phyloP scores from a whole-genome alignment of 208 protist genomes.

The Porcisia deanei region DNA sequence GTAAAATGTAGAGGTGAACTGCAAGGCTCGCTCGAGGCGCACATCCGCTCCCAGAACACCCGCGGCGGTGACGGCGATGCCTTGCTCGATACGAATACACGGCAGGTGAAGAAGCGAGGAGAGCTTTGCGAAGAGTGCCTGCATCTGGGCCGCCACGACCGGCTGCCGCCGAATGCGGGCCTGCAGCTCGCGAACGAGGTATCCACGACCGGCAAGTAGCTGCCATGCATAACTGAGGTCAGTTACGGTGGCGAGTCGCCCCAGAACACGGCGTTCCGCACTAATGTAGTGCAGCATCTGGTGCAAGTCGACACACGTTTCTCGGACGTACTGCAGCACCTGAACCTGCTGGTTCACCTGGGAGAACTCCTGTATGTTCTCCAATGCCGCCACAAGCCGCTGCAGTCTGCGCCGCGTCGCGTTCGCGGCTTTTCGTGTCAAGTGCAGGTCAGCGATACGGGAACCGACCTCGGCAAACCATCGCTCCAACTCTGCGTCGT shows the following conservation, averaged over 20 bases:
- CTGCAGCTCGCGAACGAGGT: slow-evolving; percentile 94
- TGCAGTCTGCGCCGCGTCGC: slow-evolving; percentile 94
- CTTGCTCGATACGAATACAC: slow-evolving; percentile 93
- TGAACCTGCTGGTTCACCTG: slow-evolving; percentile 90
- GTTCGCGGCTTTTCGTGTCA: slow-evolving; percentile 65
- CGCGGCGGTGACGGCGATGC: slow-evolving; percentile 7
- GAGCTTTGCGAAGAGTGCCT: slow-evolving; percentile 97
- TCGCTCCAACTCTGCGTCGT: slow-evolving; percentile 90
- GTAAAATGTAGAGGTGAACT: slow-evolving; percentile 94
- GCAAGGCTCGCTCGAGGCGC: slow-evolving; percentile 73
- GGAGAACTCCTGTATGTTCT: slow-evolving; percentile 97
- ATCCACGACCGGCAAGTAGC: slow-evolving; percentile 85
- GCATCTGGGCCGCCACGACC: slow-evolving; percentile 92
- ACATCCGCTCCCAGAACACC: slow-evolving; percentile 45
- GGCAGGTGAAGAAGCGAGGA: slow-evolving; percentile 95
- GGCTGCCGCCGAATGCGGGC: slow-evolving; percentile 91
- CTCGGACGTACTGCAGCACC: slow-evolving; percentile 93
- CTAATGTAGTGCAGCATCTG: slow-evolving; percentile 97
- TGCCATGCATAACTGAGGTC: slow-evolving; percentile 98
- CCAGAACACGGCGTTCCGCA: slow-evolving; percentile 88
- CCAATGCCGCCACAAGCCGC: slow-evolving; percentile 95
- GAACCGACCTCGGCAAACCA: slow-evolving; percentile 94
- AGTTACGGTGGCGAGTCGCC: slow-evolving; percentile 88
- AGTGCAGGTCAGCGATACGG: slow-evolving; percentile 47
- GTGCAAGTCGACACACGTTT: slow-evolving; percentile 83